A percentile compares a stretch with the other conserved stretches of the same genome.
Evolutionary conservation across 306 rosid species (phyloP).

Genomic region (Dryas alaskensis): DNA sequence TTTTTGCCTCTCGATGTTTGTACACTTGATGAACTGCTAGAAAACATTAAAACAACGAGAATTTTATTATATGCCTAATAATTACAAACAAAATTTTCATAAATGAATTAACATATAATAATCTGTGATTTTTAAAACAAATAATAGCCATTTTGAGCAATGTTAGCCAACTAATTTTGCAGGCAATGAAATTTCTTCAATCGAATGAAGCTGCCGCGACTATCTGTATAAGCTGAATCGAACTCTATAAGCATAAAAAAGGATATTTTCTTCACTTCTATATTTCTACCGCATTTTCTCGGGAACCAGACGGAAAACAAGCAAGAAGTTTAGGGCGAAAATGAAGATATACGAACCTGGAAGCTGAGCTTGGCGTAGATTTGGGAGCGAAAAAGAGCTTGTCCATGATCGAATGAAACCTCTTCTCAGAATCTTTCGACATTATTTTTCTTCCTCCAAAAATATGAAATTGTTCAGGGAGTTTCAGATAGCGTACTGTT

Average conservation of each 20-base stretch:
- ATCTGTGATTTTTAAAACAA: background rate
- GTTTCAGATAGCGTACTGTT: background rate
- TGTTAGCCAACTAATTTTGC: too few species aligned
- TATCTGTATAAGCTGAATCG: background rate
- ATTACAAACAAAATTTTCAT: background rate
- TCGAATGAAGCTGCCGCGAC: background rate
- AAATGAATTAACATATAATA: background rate
- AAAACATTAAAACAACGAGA: background rate
- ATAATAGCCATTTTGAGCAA: too few species aligned
- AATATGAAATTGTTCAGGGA: background rate
- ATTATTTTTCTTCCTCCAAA: constrained; percentile 22
- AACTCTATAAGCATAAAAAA: background rate
- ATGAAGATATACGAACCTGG: constrained; percentile 45
- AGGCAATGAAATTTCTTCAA: background rate
- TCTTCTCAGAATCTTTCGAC: constrained; percentile 77
- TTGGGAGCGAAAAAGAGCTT: constrained; percentile 70
- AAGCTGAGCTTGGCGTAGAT: constrained; percentile 37
- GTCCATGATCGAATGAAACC: constrained; percentile 75
- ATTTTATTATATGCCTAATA: background rate
- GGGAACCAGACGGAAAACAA: background rate
- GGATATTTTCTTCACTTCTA: background rate
- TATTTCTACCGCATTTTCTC: background rate
- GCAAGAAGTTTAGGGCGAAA: background rate
- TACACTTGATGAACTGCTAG: constrained; percentile 45
- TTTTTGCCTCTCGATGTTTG: constrained; percentile 54